Evolutionary conservation across 2,329 filamentous ascomycete species (phyloP).

Genomic region (Ascochyta viciae-villosae): DNA sequence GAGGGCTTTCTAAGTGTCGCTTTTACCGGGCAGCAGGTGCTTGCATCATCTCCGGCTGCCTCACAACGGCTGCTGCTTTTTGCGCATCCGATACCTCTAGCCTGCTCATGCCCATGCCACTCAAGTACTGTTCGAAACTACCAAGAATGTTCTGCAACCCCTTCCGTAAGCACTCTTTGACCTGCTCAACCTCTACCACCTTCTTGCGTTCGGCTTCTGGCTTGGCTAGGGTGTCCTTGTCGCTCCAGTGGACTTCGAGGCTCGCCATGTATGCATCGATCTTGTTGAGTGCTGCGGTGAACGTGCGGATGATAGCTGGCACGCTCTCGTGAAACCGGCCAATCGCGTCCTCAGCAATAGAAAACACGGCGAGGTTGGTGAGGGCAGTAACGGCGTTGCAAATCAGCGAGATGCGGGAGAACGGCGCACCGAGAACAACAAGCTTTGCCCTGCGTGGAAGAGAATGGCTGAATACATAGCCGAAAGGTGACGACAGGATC

Average conservation of each 20-base stretch:
- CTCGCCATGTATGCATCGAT: conserved; percentile 71
- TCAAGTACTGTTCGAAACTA: conserved; percentile 77
- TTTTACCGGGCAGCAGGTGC: background rate
- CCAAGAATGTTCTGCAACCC: conserved; percentile 71
- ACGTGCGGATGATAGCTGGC: conserved; percentile 72
- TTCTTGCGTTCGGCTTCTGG: conserved; percentile 55
- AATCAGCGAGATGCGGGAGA: conserved; percentile 61
- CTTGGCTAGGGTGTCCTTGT: conserved; percentile 62
- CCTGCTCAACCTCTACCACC: conserved; percentile 71
- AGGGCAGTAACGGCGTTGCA: conserved; percentile 70
- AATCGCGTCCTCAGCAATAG: conserved; percentile 79
- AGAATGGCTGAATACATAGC: conserved; percentile 72
- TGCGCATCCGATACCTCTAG: conserved; percentile 73
- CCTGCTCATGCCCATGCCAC: conserved; percentile 71
- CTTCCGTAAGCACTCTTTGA: conserved; percentile 69
- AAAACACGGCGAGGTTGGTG: conserved; percentile 72
- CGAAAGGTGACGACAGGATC: conserved; percentile 59
- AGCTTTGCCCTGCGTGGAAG: conserved; percentile 70
- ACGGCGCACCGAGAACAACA: conserved; percentile 76
- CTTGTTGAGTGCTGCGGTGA: conserved; percentile 72
- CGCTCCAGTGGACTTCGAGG: conserved; percentile 78
- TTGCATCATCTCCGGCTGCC: conserved; percentile 35
- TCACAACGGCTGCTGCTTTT: conserved; percentile 28
- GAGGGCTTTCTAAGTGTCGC: background rate
- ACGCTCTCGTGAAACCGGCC: conserved; percentile 88